phyloP scores from a whole-genome alignment of 2,329 filamentous ascomycete species.

The Bipolaris cookei region DNA sequence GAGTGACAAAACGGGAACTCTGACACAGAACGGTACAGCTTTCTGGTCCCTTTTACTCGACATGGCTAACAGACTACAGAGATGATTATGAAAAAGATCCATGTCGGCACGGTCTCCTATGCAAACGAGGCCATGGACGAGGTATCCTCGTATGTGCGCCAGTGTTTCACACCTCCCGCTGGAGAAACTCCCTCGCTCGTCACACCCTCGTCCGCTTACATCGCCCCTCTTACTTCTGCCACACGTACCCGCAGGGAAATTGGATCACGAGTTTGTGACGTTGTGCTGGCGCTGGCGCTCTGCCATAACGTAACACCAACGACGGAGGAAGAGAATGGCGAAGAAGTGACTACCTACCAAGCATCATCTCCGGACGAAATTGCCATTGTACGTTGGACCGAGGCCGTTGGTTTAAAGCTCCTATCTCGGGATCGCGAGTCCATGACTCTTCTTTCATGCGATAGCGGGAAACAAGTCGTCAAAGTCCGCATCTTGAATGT shows the following conservation, averaged over 20 bases:
- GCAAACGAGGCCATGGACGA: conserved; percentile 99
- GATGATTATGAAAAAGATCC: conserved; percentile 99
- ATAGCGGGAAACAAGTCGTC: conserved; percentile 76
- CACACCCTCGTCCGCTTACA: conserved; percentile 76
- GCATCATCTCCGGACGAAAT: conserved; percentile 98
- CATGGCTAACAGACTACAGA: conserved; percentile 57
- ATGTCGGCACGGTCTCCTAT: conserved; percentile 97
- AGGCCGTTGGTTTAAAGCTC: conserved; percentile 85
- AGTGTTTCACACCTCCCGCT: conserved; percentile 69
- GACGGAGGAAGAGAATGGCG: conserved; percentile 79
- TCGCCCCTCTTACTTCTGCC: conserved; percentile 65
- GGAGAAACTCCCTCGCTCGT: conserved; percentile 59
- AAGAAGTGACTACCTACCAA: conserved; percentile 83
- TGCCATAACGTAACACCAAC: conserved; percentile 98
- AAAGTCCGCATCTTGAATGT: conserved; percentile 89
- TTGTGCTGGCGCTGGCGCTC: conserved; percentile 87
- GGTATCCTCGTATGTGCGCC: conserved; percentile 82
- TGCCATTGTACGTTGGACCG: conserved; percentile 94
- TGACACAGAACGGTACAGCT: conserved; percentile 82
- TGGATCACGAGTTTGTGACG: conserved; percentile 87
- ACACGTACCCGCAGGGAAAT: conserved; percentile 93
- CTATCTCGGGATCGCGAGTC: conserved; percentile 84
- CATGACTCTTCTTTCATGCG: conserved; percentile 80
- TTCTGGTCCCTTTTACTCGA: background rate
- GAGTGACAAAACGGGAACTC: conserved; percentile 96